Evolutionary conservation across 2,329 filamentous ascomycete genomes (phyloP), one percentile per base, ranked within the genome.

Genomic region (Xylaria sp.): DNA sequence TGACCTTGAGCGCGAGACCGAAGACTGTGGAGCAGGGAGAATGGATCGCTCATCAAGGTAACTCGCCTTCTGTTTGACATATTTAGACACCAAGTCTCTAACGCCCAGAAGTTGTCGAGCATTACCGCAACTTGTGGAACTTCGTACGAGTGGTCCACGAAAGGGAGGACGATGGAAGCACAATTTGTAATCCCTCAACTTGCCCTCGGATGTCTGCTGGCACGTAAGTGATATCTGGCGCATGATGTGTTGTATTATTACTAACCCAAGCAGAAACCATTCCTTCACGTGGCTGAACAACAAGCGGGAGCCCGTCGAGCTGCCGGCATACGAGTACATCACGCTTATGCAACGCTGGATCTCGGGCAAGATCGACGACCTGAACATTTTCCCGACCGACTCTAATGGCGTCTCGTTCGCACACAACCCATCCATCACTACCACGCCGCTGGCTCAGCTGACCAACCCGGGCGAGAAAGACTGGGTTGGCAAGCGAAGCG

Each of bases 321-420:
- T 97, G 39, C 92, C 93, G 2, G 93, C 93, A 6, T 87, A 87
- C 58, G 92, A 95, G 72, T 97, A 97, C 76, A 94, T 97, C 76
- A 91, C 91, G 63, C 85, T 96, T 21, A 95, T 97, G 72, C 92
- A 97, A 76, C 91, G 93, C 68, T 97, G 93, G 92, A 96, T 97
- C 70, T 90, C 91, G 24, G 91, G 92, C 75, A 97, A 97, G 77
- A 91, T 96, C 61, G 91, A 94, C 66, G 92, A 97, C 71, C 86
- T 86, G 45, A 83, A 84, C 69, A 91, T 96, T 74, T 97, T 97
- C 76, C 93, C 93, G 5, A 96, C 91, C 39, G 91, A 94, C 65
- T 85, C 88, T 6, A 84, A 87, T 38, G 83, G 84, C 40, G 81
- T 89, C 44, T 89, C 88, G 17, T 87, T 83, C 62, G 78, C 85